Conservation (phyloP, 139 green algal genomes). For the Chlorella ohadii region DNA sequence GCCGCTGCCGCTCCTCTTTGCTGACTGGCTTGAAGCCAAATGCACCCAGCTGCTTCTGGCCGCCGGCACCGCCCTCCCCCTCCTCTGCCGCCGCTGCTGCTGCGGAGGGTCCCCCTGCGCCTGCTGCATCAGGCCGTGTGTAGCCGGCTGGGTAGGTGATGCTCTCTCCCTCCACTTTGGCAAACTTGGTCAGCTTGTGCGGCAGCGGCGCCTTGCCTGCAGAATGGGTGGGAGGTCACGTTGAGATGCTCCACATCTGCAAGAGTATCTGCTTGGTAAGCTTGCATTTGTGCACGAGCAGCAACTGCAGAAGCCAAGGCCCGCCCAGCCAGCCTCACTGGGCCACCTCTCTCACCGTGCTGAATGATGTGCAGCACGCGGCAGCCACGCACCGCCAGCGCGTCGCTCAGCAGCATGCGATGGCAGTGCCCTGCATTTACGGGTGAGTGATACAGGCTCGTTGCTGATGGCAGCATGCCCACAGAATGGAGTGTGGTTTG, state of each 20-base stretch:
- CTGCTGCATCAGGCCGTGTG: neutral
- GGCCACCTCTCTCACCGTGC: neutral
- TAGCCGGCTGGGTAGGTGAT: slow-evolving; percentile 9
- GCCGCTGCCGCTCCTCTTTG: too few species aligned
- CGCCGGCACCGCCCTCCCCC: neutral
- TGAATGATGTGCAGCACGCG: slow-evolving; percentile 31
- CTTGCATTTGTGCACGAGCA: too few species aligned
- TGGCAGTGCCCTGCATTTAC: slow-evolving; percentile 16
- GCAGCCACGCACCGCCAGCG: slow-evolving; percentile 10
- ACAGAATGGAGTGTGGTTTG: too few species aligned
- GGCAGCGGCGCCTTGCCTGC: slow-evolving; percentile 9
- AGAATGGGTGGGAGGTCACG: too few species aligned
- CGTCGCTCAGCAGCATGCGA: slow-evolving; percentile 30
- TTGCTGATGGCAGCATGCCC: too few species aligned
- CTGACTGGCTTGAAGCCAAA: neutral
- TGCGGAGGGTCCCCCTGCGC: neutral
- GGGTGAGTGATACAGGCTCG: too few species aligned
- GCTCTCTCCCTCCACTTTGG: neutral
- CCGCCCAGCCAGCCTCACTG: too few species aligned
- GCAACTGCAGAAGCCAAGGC: too few species aligned
- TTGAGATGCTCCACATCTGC: too few species aligned
- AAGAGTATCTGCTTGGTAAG: too few species aligned
- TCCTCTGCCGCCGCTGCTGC: neutral
- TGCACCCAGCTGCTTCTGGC: neutral
- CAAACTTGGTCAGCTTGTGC: slow-evolving; percentile 41